Evolutionary conservation across 306 rosid species (phyloP), one percentile per base, ranked within the genome.

Genomic region (Lupinus albus): DNA sequence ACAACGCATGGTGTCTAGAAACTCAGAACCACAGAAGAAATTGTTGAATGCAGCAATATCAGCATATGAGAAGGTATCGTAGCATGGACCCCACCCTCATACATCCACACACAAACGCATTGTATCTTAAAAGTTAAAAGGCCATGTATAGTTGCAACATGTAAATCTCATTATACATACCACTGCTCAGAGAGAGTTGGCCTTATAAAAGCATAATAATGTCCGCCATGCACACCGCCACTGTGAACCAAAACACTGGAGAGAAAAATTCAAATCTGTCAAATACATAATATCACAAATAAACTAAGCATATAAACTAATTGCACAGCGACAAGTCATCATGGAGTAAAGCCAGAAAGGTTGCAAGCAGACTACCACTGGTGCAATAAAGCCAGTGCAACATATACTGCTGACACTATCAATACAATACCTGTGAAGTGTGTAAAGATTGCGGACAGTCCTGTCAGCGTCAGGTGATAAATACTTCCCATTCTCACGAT

Each of bases 181-280:
- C 99, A 94, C 81, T 82, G 96, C 58, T 94, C 97, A 44, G 96
- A 84, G 45, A 94, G 91, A 21, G 97, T 94, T 2, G 99, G 99
- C 80, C 99, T 82, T 86, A 94, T 90, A 79, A 90, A 94, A 49
- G 99, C 99, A 33, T 94, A 94, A 80, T 90, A 94, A 71, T 94
- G 99, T 59, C 99, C 99, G 51, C 99, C 99, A 64, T 94, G 97
- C 81, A 90, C 99, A 61, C 99, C 99, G 36, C 99, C 99, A 53
- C 99, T 94, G 85, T 94, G 99, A 64, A 94, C 99, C 91, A 94
- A 81, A 47, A 94, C 99, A 73, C 99, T 94, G 92, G 32, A 13
- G 53, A 64, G 57, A 38, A 44, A 36, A 70, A 65, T 41, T 9
- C 48, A 59, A 81, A 60, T 46, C 12, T 39, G 32, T 76, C 77